Base-by-base conservation (phyloP, 2,329 filamentous ascomycete species). In the Cercospora citrullina region DNA sequence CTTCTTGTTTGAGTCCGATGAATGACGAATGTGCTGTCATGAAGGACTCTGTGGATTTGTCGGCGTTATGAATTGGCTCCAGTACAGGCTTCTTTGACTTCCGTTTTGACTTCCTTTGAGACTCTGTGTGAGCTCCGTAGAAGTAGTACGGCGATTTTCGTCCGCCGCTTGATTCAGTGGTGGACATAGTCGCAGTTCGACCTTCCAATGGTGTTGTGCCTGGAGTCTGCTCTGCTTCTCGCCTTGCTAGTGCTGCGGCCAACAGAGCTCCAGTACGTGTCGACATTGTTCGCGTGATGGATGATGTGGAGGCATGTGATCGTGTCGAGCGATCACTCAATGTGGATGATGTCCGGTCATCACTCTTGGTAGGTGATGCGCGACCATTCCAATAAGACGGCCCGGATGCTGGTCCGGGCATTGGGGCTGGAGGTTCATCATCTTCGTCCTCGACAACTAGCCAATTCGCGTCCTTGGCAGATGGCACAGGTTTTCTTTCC, bases 271-370 rank as follows among this genome's bases (percentile, higher is more conserved):
- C 78, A 1, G 82, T 83, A 7, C 81, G 79, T 55, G 81, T 80
- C 0, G 83, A 84, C 33, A 82, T 76, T 45, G 78, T 84, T 5
- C 83, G 79, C 4, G 77, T 79, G 14, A 84, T 74, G 39, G 80
- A 81, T 28, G 74, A 80, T 23, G 69, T 74, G 2, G 84, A 85
- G 0, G 81, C 68, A 48, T 77, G 77, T 5, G 83, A 84, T 5
- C 76, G 76, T 5, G 77, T 77, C 23, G 85, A 87, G 8, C 78
- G 78, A 12, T 87, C 86, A 64, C 85, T 87, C 3, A 88, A 78
- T 31, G 83, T 85, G 0, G 86, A 88, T 3, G 81, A 81, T 2
- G 86, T 88, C 21, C 86, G 82, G 39, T 87, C 85, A 48, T 87
- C 85, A 33, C 80, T 83, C 69, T 84, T 85, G 2, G 83, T 81